Conservation (phyloP, 2,329 filamentous ascomycete genomes). For the Aspergillus puulaauensis region DNA sequence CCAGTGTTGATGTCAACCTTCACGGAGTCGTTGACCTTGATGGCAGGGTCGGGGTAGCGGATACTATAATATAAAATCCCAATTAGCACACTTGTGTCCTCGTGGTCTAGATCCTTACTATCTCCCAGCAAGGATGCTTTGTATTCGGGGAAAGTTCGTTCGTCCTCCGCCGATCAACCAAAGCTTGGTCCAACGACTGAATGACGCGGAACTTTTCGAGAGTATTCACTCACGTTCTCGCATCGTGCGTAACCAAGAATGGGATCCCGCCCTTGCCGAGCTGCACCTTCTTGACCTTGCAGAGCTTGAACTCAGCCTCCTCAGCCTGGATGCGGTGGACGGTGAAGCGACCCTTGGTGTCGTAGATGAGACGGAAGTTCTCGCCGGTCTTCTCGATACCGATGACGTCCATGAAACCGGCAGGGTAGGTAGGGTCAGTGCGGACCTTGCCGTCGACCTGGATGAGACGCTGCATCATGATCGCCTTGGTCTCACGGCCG, state of each 20-base stretch:
- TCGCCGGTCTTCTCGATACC: constrained; percentile 99
- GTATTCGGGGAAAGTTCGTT: constrained; percentile 23
- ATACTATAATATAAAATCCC: constrained; percentile 64
- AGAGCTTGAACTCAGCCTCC: constrained; percentile 99
- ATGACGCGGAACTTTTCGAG: constrained; percentile 75
- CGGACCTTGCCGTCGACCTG: constrained; percentile 99
- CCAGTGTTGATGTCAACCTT: constrained; percentile 97
- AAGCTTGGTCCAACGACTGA: constrained; percentile 99
- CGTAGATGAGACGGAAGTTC: constrained; percentile 99
- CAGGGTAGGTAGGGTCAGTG: constrained; percentile 95
- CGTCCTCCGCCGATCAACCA: constrained; percentile 62
- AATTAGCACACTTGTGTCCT: constrained; percentile 36
- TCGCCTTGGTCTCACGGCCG: constrained; percentile 93
- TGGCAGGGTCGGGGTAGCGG: constrained; percentile 95
- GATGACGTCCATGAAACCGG: constrained; percentile 99
- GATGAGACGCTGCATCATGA: constrained; percentile 99
- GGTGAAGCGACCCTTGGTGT: constrained; percentile 99
- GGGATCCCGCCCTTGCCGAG: constrained; percentile 99
- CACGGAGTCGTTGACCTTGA: constrained; percentile 99
- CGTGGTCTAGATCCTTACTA: constrained; percentile 28
- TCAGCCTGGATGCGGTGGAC: constrained; percentile 98
- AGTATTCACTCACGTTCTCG: constrained; percentile 92
- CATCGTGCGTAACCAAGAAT: constrained; percentile 99
- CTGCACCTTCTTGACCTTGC: constrained; percentile 99
- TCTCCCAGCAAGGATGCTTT: constrained; percentile 27